Base-by-base conservation (phyloP, 2,329 filamentous ascomycete genomes). In the Cytospora schulzeri region DNA sequence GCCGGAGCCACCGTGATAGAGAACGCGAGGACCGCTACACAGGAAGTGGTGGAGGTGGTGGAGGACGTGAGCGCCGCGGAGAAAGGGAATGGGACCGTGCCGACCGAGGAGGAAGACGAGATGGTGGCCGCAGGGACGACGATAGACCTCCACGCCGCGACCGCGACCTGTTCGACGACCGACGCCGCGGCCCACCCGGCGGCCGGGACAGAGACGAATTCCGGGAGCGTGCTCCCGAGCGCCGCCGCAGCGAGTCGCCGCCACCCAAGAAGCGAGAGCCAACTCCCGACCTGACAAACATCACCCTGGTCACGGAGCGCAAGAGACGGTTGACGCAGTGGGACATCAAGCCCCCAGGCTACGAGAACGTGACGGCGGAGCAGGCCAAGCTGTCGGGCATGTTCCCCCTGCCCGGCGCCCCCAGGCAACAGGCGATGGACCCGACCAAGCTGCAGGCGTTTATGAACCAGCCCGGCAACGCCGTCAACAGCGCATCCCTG, bases 311-410 rank as follows among this genome's bases (percentile, higher is more conserved):
- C 65, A 81, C 93, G 68, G 89, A 94, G 73, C 89, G 94, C 72
- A 95, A 93, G 82, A 90, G 96, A 71, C 90, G 95, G 66, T 81
- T 99, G 82, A 98, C 93, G 41, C 96, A 99, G 78, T 99, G 95
- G 95, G 96, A 99, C 76, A 97, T 99, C 77, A 99, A 99, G 80
- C 95, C 95, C 7, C 92, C 93, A 19, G 94, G 95, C 53, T 99
- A 99, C 74, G 96, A 99, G 74, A 96, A 95, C 77, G 94, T 99
- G 69, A 97, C 95, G 2, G 93, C 95, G 26, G 96, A 99, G 78
- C 96, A 99, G 77, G 96, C 95, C 58, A 99, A 99, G 82, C 85
- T 99, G 53, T 99, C 96, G 70, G 90, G 94, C 81, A 97, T 99
- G 95, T 99, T 99, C 81, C 93, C 96, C 66, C 87, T 99, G 54